Percentiles rank a stretch among this genome's conserved stretches.
phyloP scores from a whole-genome alignment of 2,329 filamentous ascomycete genomes.

The Fusarium hainanense region DNA sequence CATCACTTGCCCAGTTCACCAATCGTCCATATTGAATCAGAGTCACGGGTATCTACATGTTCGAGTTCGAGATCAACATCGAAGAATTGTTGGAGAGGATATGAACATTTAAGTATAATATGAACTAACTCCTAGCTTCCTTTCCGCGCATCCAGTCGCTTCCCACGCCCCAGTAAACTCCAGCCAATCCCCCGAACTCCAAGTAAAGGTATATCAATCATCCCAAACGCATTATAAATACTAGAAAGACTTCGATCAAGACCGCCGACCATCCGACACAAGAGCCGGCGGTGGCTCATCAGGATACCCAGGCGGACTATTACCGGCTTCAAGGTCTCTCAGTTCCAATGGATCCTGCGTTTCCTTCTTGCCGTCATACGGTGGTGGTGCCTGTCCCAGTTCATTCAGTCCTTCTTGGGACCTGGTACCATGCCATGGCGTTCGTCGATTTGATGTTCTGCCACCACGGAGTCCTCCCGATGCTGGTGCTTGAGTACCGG shows the following conservation, averaged over 20 bases:
- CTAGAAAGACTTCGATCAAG: background rate
- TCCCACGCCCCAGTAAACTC: background rate
- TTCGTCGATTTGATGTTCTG: constrained; percentile 35
- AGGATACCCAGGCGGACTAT: constrained; percentile 48
- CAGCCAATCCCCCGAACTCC: background rate
- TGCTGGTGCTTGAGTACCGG: constrained; percentile 15
- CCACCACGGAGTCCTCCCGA: constrained; percentile 40
- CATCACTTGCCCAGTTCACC: background rate
- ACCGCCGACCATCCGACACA: constrained; percentile 35
- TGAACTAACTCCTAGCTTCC: background rate
- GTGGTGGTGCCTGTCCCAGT: constrained; percentile 72
- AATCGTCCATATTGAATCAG: constrained; percentile 1
- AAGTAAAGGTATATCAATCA: background rate
- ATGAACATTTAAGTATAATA: background rate
- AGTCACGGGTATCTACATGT: background rate
- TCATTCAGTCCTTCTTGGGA: constrained; percentile 70
- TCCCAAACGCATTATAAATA: background rate
- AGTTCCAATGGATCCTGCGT: constrained; percentile 36
- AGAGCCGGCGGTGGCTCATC: constrained; percentile 42
- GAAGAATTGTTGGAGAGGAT: background rate
- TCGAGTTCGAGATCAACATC: background rate
- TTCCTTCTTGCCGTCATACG: constrained; percentile 60
- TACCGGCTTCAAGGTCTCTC: constrained; percentile 44
- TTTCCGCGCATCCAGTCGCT: background rate
- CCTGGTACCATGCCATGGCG: constrained; percentile 42